Base-by-base conservation (phyloP, 2,329 filamentous ascomycete genomes). In the Pseudopyrenochaeta lycopersici region DNA sequence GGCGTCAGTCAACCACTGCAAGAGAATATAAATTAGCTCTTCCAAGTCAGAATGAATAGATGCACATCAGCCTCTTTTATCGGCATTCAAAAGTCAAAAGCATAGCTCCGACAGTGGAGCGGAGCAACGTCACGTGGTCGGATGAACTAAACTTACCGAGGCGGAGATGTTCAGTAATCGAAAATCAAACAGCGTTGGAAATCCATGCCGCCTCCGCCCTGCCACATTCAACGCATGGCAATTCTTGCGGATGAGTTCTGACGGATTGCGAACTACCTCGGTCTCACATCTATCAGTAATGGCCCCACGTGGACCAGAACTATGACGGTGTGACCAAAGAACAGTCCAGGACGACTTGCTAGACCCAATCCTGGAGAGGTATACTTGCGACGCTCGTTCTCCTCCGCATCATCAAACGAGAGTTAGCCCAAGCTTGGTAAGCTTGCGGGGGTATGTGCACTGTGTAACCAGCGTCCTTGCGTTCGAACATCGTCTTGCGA, bases 391-490 rank as follows among this genome's bases (percentile, higher is more conserved):
- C n/a, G 36, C 12, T 30, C 20, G n/a, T n/a, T n/a, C n/a, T n/a
- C 31, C 15, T 12, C 14, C 18, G 31, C 30, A 29, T 12, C 18
- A 17, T 29, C 15, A 14, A 18, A 21, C 40, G 20, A 14, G 20
- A n/a, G 23, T 31, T 46, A 49, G 46, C 31, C 33, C 30, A 18
- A 29, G 45, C 50, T 54, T 62, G 46, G 49, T 56, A 35, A 56
- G 52, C 52, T 49, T 56, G 44, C 47, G 50, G 41, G 45, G 40
- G 21, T 35, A 40, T 27, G 31, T 31, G 30, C 15, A 14, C 21
- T 15, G 48, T 56, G 52, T 52, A 46, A 51, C 58, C 23, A 31
- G 41, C 35, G 41, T 50, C 50, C 47, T 54, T 53, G 53, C 30
- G n/a, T n/a, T n/a, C n/a, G n/a, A 36, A 21, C 30, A 3, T 29